These are phyloP conservation scores for Fusarium coffeatum DNA, from an alignment of 2,329 filamentous ascomycete genomes.

Conservation along the genomic window DNA sequence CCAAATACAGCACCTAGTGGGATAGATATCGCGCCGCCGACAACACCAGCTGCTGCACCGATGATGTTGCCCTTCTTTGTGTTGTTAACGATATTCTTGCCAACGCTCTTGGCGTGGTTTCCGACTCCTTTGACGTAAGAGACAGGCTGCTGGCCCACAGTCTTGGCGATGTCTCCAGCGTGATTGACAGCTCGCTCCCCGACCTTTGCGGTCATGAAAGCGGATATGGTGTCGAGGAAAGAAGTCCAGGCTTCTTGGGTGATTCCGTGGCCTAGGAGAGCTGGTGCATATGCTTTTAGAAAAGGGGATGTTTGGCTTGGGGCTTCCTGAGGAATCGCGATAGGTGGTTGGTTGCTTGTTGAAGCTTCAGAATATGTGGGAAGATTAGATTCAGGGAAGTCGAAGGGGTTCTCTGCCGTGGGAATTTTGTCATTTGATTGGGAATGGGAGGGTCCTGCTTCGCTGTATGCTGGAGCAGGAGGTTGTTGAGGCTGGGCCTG, in stretches of 20 bases:
- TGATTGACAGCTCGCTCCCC: conserved; percentile 58
- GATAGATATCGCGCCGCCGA: conserved; percentile 55
- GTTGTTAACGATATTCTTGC: conserved; percentile 51
- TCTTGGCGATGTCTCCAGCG: conserved; percentile 55
- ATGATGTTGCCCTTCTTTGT: conserved; percentile 56
- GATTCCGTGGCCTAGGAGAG: conserved; percentile 54
- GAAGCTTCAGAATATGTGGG: conserved; percentile 48
- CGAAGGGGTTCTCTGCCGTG: conserved; percentile 53
- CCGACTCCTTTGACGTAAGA: conserved; percentile 52
- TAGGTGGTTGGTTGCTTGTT: conserved; percentile 44
- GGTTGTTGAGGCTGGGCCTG: not conserved
- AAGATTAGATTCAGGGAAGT: conserved; percentile 52
- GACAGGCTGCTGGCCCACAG: conserved; percentile 52
- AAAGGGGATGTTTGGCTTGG: conserved; percentile 54
- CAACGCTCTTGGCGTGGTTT: conserved; percentile 52
- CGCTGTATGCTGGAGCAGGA: conserved; percentile 23
- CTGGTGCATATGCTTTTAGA: conserved; percentile 53
- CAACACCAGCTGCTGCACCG: conserved; percentile 52
- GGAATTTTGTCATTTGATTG: conserved; percentile 32
- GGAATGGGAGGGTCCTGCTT: conserved; percentile 1
- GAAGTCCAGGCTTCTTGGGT: conserved; percentile 51
- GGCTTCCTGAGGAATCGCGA: conserved; percentile 56
- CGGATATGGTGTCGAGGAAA: conserved; percentile 56
- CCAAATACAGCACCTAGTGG: conserved; percentile 54
- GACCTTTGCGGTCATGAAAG: conserved; percentile 59